Conservation (phyloP, 2,329 filamentous ascomycete genomes). For the Eutypa lata region DNA sequence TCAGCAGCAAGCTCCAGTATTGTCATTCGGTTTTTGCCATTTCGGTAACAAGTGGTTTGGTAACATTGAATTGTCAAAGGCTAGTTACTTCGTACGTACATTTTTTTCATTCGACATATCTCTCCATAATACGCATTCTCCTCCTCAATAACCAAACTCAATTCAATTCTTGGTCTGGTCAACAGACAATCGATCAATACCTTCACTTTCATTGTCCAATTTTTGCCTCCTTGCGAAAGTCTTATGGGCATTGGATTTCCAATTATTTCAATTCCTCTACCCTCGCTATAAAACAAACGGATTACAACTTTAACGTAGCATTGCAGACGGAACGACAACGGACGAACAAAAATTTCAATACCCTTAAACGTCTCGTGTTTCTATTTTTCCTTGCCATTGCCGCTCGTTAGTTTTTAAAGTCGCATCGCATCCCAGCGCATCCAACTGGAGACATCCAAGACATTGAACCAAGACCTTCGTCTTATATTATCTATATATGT, state of each 20-base stretch:
- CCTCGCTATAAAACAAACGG: neutral
- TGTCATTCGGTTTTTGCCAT: too few relatives aligned
- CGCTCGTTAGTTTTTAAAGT: neutral
- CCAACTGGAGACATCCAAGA: too few relatives aligned
- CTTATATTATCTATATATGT: neutral
- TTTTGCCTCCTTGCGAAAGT: neutral
- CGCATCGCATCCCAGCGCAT: neutral
- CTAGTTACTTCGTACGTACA: too few relatives aligned
- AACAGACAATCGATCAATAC: neutral
- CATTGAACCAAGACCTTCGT: too few relatives aligned
- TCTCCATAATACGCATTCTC: too few relatives aligned
- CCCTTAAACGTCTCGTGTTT: neutral
- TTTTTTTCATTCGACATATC: neutral
- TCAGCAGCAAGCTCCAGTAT: too few relatives aligned
- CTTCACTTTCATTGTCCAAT: neutral
- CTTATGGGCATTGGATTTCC: neutral
- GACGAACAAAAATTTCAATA: neutral
- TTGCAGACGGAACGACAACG: neutral
- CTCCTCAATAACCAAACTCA: too few relatives aligned
- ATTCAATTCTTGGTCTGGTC: too few relatives aligned
- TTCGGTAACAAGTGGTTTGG: too few relatives aligned
- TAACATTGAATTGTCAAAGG: too few relatives aligned
- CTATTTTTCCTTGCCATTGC: neutral
- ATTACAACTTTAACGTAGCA: neutral
- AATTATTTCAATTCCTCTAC: neutral